Conservation (phyloP, 164 flowering plant genomes). For the Liriodendron chinense region DNA sequence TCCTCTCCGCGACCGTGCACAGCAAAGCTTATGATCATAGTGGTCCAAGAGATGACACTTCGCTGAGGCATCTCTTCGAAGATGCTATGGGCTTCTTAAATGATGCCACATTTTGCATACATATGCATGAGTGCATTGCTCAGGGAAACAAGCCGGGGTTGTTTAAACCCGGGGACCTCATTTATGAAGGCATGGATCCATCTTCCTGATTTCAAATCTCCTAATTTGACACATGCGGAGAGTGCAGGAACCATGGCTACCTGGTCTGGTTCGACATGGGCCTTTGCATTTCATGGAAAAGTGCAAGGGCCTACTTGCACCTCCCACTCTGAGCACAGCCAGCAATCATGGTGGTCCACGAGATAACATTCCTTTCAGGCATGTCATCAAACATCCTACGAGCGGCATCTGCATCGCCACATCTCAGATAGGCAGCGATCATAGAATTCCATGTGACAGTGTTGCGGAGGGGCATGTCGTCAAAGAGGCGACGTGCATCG, state of each 20-base stretch:
- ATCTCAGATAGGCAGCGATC: slow-evolving; percentile 35
- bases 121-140: slow-evolving; percentile 54
- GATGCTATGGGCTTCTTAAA: slow-evolving; percentile 35
- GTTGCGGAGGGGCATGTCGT: slow-evolving; percentile 37
- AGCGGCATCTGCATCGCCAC: slow-evolving; percentile 41
- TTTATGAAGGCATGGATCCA: slow-evolving; percentile 23
- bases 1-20: slow-evolving; percentile 49
- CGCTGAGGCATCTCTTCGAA: slow-evolving; percentile 38
- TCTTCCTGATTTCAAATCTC: slow-evolving; percentile 47
- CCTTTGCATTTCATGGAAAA: slow-evolving; percentile 46
- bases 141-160: slow-evolving; percentile 28
- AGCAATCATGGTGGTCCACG: slow-evolving; percentile 72
- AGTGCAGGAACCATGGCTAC: slow-evolving; percentile 51
- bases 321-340: slow-evolving; percentile 45
- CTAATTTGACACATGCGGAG: slow-evolving; percentile 63
- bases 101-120: slow-evolving; percentile 54
- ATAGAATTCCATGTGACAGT: slow-evolving; percentile 49
- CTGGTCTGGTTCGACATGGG: slow-evolving; percentile 39
- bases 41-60: slow-evolving; percentile 47
- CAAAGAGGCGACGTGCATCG: slow-evolving; percentile 40
- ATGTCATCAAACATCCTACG: slow-evolving; percentile 44
- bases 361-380: slow-evolving; percentile 62
- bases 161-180: neutral
- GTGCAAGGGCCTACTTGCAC: slow-evolving; percentile 43
- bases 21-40: slow-evolving; percentile 52